Evolutionary conservation across 257 asterid species (phyloP), one percentile per base, ranked within the genome.

Genomic region (Schizonepeta tenuifolia): DNA sequence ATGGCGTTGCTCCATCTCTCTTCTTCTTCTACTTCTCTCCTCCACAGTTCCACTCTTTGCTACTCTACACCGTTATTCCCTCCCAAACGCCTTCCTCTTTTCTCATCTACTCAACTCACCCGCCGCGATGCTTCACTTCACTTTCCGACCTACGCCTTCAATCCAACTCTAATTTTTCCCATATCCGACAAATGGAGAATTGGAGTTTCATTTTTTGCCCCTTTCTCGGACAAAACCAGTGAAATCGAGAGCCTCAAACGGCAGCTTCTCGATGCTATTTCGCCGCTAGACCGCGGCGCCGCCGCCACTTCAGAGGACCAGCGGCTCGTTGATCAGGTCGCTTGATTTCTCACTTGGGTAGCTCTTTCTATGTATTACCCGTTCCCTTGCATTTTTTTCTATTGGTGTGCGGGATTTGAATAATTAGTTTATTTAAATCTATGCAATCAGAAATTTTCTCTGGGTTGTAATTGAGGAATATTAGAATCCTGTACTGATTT

Each of bases 261-360:
- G 73, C 88, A 82, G 77, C 94, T 88, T 82, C 73, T 88, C 5
- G 83, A 83, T 65, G 85, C 89, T 11, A 82, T 88, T 63, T 78
- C 70, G 68, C 84, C 88, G 2, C 85, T 88, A 14, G 89, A 85
- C 81, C 91, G 94, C 5, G 94, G 94, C 17, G 91, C 85, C 44
- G 82, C 80, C 50, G 89, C 94, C 51, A 80, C 86, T 21, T 71
- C 81, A 8, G 83, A 86, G 62, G 91, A 88, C 40, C 91, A 85
- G 75, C 76, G 51, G 71, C 83, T 69, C 12, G 72, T 86, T 26
- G 88, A 85, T 67, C 76, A 80, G 85, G 89, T 77, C 43, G 65
- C 11, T 18, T 20, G 7, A 47, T 47, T 75, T 53, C 12, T 41
- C 28, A 35, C 51, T 36, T 26, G 38, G 3, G 59, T n/a, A 28